A percentile compares a stretch with the other conserved stretches of the same genome.
phyloP scores from a whole-genome alignment of 345 rosid genomes.

The Xanthoceras sorbifolium region DNA sequence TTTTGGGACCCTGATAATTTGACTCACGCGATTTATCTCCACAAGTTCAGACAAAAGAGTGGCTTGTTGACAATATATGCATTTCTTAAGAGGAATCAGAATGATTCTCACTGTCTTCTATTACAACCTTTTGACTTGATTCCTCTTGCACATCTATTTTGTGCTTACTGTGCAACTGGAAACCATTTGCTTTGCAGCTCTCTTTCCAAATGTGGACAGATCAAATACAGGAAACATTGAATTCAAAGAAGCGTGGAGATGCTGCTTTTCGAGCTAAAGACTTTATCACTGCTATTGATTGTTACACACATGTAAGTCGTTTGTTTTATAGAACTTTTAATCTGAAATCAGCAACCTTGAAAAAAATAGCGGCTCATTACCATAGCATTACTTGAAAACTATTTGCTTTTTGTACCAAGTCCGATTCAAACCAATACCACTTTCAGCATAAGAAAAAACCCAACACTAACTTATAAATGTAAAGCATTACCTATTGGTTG shows the following conservation, averaged over 20 bases:
- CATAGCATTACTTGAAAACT: neutral
- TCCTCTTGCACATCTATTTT: neutral
- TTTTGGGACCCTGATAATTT: neutral
- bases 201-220: constrained; percentile 76
- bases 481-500: neutral
- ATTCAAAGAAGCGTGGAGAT: constrained; percentile 65
- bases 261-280: constrained; percentile 63
- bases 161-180: neutral
- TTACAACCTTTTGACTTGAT: neutral
- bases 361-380: neutral
- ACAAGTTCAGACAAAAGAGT: too few species aligned
- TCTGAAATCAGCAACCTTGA: neutral
- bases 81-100: too few species aligned
- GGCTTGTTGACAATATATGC: neutral
- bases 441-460: neutral
- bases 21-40: neutral
- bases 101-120: too few species aligned
- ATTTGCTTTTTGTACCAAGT: too few species aligned
- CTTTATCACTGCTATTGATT: constrained; percentile 52
- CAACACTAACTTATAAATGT: neutral
- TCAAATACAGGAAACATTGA: constrained; percentile 68
- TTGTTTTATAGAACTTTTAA: constrained; percentile 9
- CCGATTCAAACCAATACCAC: neutral
- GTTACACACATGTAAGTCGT: constrained; percentile 53
- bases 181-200: constrained; percentile 48